phyloP scores from a whole-genome alignment of 2,329 filamentous ascomycete species.

The Proliferodiscus dingleyae region DNA sequence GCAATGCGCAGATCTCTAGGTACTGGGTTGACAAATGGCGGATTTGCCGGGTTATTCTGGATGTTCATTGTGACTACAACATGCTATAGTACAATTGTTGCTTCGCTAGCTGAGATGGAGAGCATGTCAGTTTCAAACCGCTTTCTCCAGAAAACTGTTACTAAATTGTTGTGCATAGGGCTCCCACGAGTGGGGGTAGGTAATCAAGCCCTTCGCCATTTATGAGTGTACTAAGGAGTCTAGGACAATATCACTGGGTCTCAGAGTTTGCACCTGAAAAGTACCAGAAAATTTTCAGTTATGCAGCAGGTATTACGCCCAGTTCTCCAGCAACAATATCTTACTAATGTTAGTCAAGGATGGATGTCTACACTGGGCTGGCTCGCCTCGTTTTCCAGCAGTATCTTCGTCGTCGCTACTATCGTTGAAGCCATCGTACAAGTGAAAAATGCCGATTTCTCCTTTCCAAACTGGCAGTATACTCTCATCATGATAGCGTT shows the following conservation, averaged over 20 bases:
- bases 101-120: slow-evolving; percentile 26
- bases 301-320: slow-evolving; percentile 38
- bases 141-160: neutral
- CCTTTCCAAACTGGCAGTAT: slow-evolving; percentile 38
- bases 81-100: slow-evolving; percentile 27
- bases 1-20: too few species aligned
- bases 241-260: slow-evolving; percentile 56
- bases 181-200: slow-evolving; percentile 21
- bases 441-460: slow-evolving; percentile 32
- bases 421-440: slow-evolving; percentile 39
- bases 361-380: slow-evolving; percentile 44
- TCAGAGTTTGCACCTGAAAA: slow-evolving; percentile 46
- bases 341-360: slow-evolving; percentile 26
- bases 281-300: slow-evolving; percentile 49
- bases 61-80: slow-evolving; percentile 33
- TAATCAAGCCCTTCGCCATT: neutral
- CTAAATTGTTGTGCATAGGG: slow-evolving; percentile 4
- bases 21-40: slow-evolving; percentile 27
- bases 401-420: slow-evolving; percentile 39
- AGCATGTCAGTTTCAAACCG: slow-evolving; percentile 13
- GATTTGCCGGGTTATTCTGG: slow-evolving; percentile 36
- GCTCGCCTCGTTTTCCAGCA: slow-evolving; percentile 38
- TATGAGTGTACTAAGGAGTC: slow-evolving; percentile 40
- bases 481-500: slow-evolving; percentile 41
- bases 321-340: neutral